Evolutionary conservation across 306 rosid genomes (phyloP), one percentile per base, ranked within the genome.

Genomic region (Fagus sylvatica): DNA sequence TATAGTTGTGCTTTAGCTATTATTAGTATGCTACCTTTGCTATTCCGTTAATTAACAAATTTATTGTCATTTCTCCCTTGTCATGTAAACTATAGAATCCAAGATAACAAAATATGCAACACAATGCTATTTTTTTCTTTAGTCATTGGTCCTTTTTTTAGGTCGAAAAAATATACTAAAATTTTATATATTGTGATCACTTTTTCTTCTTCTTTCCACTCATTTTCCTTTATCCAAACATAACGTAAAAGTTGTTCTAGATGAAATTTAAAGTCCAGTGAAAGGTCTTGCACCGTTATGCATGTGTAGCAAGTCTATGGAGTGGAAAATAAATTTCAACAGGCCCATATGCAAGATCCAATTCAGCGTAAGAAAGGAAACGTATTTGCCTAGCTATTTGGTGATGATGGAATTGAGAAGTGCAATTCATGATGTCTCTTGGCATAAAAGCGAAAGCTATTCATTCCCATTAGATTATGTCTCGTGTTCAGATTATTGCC

Each of bases 351-450:
- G 48, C 53, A 49, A 53, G 74, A 67, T 69, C 80, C 37, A 43
- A 4, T 8, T 33, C 10, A 6, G 32, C 3, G 13, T 15, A 56
- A 69, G 16, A 28, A 46, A 49, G 49, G 37, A 53, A 71, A 78
- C 65, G 54, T 48, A 57, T 69, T 22, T 22, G 28, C 28, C 28
- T 22, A 22, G 28, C 28, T 22, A 22, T 22, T 78, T 78, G 60
- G 49, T 81, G 34, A 84, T 82, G 78, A 77, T 85, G 79, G 74
- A 56, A 67, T 16, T 51, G 53, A 46, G 76, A 73, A 82, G 92
- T 88, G 86, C 79, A 79, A 75, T 64, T 90, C 85, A 90, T 90
- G 55, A 81, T 87, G 80, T 84, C 88, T 83, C 88, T 87, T 81
- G 72, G 79, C 82, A 79, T 59, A 81, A 90, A 92, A 89, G 92